Conservation (phyloP, 2,329 filamentous ascomycete species). For the Dothistroma septosporum region DNA sequence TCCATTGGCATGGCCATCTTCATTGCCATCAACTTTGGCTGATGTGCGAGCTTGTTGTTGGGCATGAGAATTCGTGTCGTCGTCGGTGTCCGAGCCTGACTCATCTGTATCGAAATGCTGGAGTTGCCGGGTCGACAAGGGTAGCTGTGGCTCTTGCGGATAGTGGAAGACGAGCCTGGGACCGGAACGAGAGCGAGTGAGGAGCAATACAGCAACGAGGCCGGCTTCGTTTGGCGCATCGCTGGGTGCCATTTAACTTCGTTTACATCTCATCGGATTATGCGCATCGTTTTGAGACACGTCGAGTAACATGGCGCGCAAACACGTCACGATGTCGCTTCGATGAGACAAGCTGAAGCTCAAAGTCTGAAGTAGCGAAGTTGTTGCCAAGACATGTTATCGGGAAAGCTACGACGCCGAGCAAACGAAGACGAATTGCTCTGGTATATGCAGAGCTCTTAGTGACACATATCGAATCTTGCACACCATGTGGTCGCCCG, state of each 20-base stretch:
- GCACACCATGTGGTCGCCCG: neutral
- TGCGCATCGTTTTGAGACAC: neutral
- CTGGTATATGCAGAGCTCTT: neutral
- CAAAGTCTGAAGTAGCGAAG: neutral
- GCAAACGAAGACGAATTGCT: neutral
- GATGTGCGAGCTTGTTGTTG: neutral
- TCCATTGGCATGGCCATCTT: constrained; percentile 4
- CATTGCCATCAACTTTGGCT: constrained; percentile 1
- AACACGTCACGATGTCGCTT: neutral
- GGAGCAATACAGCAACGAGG: constrained; percentile 67
- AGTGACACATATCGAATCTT: neutral
- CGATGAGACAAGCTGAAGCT: neutral
- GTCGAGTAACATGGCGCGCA: neutral
- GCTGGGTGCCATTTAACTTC: neutral
- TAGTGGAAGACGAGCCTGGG: constrained; percentile 85
- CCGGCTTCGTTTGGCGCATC: constrained; percentile 4
- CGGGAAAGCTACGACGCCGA: neutral
- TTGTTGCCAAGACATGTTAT: neutral
- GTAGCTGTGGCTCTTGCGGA: constrained; percentile 36
- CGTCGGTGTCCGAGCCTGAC: constrained; percentile 13
- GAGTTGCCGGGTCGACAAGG: neutral
- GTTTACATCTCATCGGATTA: neutral
- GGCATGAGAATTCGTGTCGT: constrained; percentile 4
- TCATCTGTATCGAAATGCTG: constrained; percentile 14
- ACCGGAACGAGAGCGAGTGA: constrained; percentile 73